Conservation (phyloP, 108 stramenopile species). For the Cyclotella atomus region DNA sequence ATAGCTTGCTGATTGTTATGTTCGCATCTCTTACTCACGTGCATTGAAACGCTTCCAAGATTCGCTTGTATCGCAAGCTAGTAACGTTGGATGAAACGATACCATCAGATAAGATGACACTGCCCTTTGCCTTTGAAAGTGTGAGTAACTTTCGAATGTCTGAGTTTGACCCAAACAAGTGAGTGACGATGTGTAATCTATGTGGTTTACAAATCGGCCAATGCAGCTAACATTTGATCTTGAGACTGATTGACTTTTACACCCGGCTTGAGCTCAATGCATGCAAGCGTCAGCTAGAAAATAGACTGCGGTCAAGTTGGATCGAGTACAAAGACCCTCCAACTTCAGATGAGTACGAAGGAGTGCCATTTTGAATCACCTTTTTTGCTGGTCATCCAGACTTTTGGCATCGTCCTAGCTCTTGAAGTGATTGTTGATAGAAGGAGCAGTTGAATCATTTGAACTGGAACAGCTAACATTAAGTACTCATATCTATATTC, state of each 20-base stretch:
- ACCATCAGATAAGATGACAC: constrained; percentile 21
- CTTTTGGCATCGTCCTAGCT: no score
- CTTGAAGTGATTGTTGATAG: no score
- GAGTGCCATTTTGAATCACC: constrained; percentile 66
- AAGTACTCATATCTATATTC: no score
- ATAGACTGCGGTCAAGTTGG: constrained; percentile 38
- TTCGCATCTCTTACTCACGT: no score
- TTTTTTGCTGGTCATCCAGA: not conserved
- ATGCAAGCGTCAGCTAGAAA: constrained; percentile 45
- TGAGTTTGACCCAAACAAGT: constrained; percentile 42
- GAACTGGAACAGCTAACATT: no score
- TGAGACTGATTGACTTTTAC: constrained; percentile 34
- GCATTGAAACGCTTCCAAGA: constrained; percentile 13
- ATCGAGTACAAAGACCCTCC: constrained; percentile 52
- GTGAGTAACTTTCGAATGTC: constrained; percentile 45
- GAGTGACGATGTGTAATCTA: no score
- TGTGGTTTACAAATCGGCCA: no score
- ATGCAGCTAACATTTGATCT: no score
- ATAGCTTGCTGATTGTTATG: not conserved
- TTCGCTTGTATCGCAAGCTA: constrained; percentile 36
- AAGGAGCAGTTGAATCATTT: no score
- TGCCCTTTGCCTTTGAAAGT: constrained; percentile 33
- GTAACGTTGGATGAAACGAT: constrained; percentile 32
- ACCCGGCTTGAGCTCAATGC: constrained; percentile 34
- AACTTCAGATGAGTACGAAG: constrained; percentile 60